Conservation (phyloP, 169 alveolate genomes). For the Nephromyces sp. region DNA sequence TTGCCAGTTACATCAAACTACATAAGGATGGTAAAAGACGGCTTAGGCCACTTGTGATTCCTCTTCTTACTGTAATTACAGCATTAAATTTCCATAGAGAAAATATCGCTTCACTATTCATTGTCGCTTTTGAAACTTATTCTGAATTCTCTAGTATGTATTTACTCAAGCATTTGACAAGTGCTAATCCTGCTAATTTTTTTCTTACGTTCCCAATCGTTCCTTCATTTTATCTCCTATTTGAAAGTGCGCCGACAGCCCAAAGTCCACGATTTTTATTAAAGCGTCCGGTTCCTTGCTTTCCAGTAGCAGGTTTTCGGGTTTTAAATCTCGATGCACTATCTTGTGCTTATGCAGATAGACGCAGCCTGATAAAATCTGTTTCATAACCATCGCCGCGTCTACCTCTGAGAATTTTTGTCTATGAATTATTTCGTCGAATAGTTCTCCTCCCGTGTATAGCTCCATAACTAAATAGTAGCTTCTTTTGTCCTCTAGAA, state of each 20-base stretch:
- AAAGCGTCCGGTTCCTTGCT: constrained; percentile 41
- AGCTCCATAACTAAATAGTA: constrained; percentile 77
- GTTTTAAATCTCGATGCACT: constrained; percentile 78
- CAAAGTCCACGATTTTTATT: constrained; percentile 74
- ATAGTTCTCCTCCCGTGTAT: constrained; percentile 86
- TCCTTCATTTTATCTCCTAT: constrained; percentile 47
- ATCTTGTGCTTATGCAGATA: constrained; percentile 76
- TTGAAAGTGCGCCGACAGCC: constrained; percentile 57
- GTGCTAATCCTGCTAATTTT: background rate
- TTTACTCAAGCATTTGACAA: background rate
- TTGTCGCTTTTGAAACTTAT: too few relatives aligned
- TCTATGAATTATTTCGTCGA: constrained; percentile 77
- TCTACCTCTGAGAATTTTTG: constrained; percentile 74
- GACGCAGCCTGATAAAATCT: constrained; percentile 79
- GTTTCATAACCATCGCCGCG: constrained; percentile 81
- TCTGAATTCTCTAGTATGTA: too few relatives aligned
- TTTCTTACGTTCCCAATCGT: constrained; percentile 65
- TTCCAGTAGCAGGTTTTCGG: constrained; percentile 64
- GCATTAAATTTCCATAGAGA: too few relatives aligned
- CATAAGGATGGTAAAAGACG: too few relatives aligned
- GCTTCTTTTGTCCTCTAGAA: constrained; percentile 69
- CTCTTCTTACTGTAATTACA: too few relatives aligned
- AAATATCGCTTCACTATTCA: too few relatives aligned
- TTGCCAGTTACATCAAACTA: too few relatives aligned
- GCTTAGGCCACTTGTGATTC: too few relatives aligned